phyloP scores from a whole-genome alignment of 1,139 yeast species.

The Yamadazyma mexicana region DNA sequence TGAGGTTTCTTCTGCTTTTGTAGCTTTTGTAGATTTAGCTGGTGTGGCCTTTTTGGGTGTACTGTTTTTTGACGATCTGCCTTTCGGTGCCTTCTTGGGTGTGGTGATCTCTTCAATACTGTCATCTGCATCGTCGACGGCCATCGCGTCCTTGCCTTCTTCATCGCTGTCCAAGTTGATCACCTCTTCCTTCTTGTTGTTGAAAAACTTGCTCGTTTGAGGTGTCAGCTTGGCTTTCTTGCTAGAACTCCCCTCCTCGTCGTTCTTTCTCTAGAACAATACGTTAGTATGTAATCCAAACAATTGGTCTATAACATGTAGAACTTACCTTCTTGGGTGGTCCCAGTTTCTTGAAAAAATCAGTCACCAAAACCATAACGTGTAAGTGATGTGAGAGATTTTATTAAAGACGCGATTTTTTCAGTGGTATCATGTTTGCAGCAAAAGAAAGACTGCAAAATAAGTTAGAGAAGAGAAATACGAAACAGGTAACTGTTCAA shows the following conservation, averaged over 20 bases:
- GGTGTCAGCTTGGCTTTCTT: constrained; percentile 6
- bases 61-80: constrained; percentile 7
- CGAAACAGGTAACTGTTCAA: too few relatives aligned
- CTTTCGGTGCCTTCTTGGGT: neutral
- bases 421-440: neutral
- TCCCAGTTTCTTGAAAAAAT: constrained; percentile 17
- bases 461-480: too few relatives aligned
- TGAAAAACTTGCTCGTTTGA: constrained; percentile 7
- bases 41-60: constrained; percentile 8
- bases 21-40: constrained; percentile 10
- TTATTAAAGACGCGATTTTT: neutral
- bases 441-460: neutral
- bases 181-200: constrained; percentile 13
- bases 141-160: constrained; percentile 13
- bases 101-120: constrained; percentile 11
- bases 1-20: constrained; percentile 12
- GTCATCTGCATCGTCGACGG: constrained; percentile 2
- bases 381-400: neutral
- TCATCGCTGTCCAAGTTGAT: constrained; percentile 20
- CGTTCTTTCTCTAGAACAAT: constrained; percentile 1
- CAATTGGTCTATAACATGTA: neutral
- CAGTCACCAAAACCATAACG: constrained; percentile 21
- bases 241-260: neutral
- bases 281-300: neutral
- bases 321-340: constrained; percentile 3